Evolutionary conservation across 2,329 filamentous ascomycete genomes (phyloP).

Genomic region (Epichloe gansuensis): DNA sequence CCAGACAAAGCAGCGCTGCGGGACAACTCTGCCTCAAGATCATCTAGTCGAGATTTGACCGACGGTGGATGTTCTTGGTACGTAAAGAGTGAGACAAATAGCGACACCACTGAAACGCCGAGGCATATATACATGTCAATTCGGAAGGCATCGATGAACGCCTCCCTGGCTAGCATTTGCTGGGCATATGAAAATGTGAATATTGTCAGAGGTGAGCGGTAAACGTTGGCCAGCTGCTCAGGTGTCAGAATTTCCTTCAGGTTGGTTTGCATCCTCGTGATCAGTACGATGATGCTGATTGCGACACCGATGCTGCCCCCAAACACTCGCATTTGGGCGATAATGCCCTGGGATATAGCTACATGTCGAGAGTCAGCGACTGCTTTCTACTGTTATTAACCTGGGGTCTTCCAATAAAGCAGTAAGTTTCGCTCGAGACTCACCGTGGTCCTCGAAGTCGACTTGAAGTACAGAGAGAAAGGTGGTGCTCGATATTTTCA

Average conservation of each 20-base stretch:
- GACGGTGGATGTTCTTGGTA: constrained; percentile 11
- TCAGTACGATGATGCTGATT: constrained; percentile 35
- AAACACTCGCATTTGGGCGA: constrained; percentile 37
- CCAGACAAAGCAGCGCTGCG: neutral
- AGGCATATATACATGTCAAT: constrained; percentile 12
- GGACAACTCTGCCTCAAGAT: constrained; percentile 13
- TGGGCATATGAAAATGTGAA: constrained; percentile 6
- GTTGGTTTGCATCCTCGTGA: constrained; percentile 9
- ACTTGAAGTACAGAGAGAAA: constrained; percentile 11
- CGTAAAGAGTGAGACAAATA: constrained; percentile 9
- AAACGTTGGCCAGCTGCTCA: constrained; percentile 9
- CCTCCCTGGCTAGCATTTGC: constrained; percentile 8
- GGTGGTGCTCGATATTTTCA: constrained; percentile 11
- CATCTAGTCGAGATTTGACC: constrained; percentile 9
- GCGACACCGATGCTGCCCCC: constrained; percentile 43
- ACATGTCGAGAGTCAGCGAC: neutral
- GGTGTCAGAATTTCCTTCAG: constrained; percentile 8
- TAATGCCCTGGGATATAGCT: constrained; percentile 39
- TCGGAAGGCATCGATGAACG: constrained; percentile 11
- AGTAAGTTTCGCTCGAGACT: neutral
- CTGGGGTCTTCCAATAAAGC: neutral
- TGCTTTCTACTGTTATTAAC: neutral
- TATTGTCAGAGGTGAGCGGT: constrained; percentile 9
- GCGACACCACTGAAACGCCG: constrained; percentile 7
- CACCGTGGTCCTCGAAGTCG: constrained; percentile 12